Evolutionary conservation across 495 filamentous ascomycete genomes (phyloP), one percentile per base, ranked within the genome.

Genomic region (Paragyromitra xinjiangensis): DNA sequence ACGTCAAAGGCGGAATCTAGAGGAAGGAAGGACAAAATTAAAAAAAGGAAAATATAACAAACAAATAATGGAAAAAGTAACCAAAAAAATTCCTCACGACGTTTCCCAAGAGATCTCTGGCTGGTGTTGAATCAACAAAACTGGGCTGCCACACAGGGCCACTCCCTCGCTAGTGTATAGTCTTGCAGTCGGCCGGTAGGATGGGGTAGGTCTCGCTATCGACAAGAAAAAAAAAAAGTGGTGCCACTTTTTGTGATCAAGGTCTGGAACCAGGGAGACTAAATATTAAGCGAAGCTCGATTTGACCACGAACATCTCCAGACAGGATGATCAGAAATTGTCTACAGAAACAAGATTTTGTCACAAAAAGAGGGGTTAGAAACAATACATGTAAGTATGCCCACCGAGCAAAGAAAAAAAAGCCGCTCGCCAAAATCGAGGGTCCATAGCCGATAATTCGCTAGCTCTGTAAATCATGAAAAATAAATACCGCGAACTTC

Each of bases 301-400:
- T 77, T 63, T 44, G 71, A 58, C 59, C 26, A 72, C 68, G 51
- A 61, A 67, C 39, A n/a, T 6, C 48, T 71, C 59, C 42, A 50
- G 62, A 58, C 65, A 69, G 65, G 71, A 73, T 73, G 40, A 34
- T 62, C 62, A 62, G 53, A 59, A 64, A 76, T 37, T 65, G 34
- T 77, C 42, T 19, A 53, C 42, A 65, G 64, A 76, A 77, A 73
- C 69, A 77, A 73, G 74, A 73, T 77, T 73, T 44, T 69, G 53
- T 77, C 74, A 73, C 74, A 53, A 73, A 73, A 65, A 8, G 69
- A 73, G 74, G 69, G 74, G 73, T 71, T 62, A 37, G 58, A 24
- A 64, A 65, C 51, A 62, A 64, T 72, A 22, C 19, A 22, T 22
- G 19, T 22, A 74, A 74, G 51, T 34, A 64, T 56, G 26, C 19